Evolutionary conservation across 768 basidiomycete genomes (phyloP), one percentile per base, ranked within the genome.

Genomic region (Termitomyces sp.): DNA sequence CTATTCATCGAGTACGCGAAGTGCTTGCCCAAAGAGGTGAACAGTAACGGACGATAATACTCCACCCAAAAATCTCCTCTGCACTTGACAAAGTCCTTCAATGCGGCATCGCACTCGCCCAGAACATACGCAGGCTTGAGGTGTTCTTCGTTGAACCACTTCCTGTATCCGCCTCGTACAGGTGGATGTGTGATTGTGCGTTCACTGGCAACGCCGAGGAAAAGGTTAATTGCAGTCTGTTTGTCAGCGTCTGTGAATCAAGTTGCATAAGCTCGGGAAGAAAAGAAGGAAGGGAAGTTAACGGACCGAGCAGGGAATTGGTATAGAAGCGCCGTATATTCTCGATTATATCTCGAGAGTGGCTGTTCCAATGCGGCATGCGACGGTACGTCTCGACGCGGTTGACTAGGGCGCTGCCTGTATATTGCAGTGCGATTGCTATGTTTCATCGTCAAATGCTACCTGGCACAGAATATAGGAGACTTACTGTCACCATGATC

Each of bases 361-460:
- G 96, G 63, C 92, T 94, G 65, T 93, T 94, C 95, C 96, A 98
- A 60, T 97, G 94, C 0, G 91, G 91, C 81, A 94, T 94, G 30
- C 93, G 83, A 42, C 95, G 84, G 65, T 98, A 98, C 1, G 92
- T 97, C 68, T 98, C 95, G 7, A 98, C 93, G 2, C 95, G 80
- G 64, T 98, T 98, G 45, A 98, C 95, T 9, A 98, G 83, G 0
- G 94, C 93, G 66, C 92, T 94, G 1, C 97, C 97, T 0, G 94
- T 97, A 65, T 99, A 99, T 67, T 99, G 96, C 60, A 97, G 75
- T 0, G 96, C 95, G 56, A 98, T 84, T 0, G 94, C 95, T 53
- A 43, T 48, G 21, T 5, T 10, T 9, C 2, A 52, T 55, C 46
- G 14, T 15, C 40, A n/a, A 37, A 30, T 8, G 30, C 10, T 12